Evolutionary conservation across 2,329 filamentous ascomycete genomes (phyloP).

Genomic region (Phialophora chinensis): DNA sequence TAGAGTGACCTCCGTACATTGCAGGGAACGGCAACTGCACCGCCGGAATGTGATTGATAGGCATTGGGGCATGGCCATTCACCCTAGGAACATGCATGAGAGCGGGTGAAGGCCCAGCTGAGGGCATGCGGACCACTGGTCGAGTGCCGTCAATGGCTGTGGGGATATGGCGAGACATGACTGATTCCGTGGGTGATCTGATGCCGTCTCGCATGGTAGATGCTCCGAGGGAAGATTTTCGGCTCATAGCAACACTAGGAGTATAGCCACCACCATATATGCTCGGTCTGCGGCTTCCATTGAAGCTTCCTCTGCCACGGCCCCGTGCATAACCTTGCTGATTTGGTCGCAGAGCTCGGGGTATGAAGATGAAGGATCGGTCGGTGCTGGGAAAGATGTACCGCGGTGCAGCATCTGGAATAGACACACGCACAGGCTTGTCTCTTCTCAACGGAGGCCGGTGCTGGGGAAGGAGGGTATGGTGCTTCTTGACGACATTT

Average conservation of each 20-base stretch:
- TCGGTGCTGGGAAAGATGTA: constrained; percentile 92
- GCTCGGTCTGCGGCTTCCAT: constrained; percentile 77
- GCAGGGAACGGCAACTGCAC: constrained; percentile 50
- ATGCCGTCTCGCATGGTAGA: constrained; percentile 69
- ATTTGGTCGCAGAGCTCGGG: constrained; percentile 88
- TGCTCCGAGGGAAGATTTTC: constrained; percentile 75
- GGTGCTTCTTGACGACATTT: constrained; percentile 81
- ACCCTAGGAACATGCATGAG: constrained; percentile 24
- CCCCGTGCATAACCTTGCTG: constrained; percentile 75
- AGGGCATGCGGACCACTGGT: constrained; percentile 84
- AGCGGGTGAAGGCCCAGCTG: constrained; percentile 52
- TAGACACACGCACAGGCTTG: constrained; percentile 92
- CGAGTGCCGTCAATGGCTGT: constrained; percentile 62
- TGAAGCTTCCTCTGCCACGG: constrained; percentile 74
- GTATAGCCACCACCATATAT: constrained; percentile 85
- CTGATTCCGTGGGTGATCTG: constrained; percentile 80
- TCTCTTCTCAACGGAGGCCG: constrained; percentile 91
- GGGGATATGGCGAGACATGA: constrained; percentile 70
- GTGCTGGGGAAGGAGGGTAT: constrained; percentile 93
- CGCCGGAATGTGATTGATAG: constrained; percentile 46
- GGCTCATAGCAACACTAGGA: constrained; percentile 84
- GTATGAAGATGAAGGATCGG: constrained; percentile 97
- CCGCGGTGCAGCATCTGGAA: constrained; percentile 75
- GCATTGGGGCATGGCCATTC: constrained; percentile 24
- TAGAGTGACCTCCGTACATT: constrained; percentile 65